A percentile compares a stretch with the other conserved stretches of the same genome.
phyloP scores from a whole-genome alignment of 495 filamentous ascomycete genomes.

The Recurvomyces mirabilis region DNA sequence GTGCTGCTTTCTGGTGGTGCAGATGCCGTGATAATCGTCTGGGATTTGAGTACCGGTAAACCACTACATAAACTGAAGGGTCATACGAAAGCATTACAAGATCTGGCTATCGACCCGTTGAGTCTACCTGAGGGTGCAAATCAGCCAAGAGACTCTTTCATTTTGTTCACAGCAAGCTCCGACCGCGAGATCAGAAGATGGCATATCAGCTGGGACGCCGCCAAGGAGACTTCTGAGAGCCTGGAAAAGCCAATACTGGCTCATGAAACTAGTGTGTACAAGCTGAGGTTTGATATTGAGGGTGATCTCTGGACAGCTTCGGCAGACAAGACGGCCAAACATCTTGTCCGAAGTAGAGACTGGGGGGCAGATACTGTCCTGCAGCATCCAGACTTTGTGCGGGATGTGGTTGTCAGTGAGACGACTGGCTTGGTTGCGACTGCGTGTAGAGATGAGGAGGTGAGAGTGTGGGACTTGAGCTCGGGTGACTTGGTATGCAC shows the following conservation, averaged over 20 bases:
- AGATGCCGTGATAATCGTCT: slow-evolving; percentile 76
- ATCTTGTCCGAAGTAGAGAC: slow-evolving; percentile 50
- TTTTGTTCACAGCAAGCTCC: slow-evolving; percentile 67
- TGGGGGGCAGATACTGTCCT: slow-evolving; percentile 63
- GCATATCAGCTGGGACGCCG: slow-evolving; percentile 34
- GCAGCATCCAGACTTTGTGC: slow-evolving; percentile 77
- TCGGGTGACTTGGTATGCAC: slow-evolving; percentile 65
- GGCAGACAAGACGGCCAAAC: slow-evolving; percentile 72
- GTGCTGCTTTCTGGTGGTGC: slow-evolving; percentile 74
- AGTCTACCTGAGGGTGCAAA: slow-evolving; percentile 17
- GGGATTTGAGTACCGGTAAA: slow-evolving; percentile 56
- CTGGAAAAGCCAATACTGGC: slow-evolving; percentile 50
- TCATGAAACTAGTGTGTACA: slow-evolving; percentile 86
- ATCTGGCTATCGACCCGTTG: slow-evolving; percentile 60
- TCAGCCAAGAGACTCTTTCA: slow-evolving; percentile 31
- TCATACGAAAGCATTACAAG: slow-evolving; percentile 66
- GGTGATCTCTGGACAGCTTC: slow-evolving; percentile 86
- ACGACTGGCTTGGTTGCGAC: slow-evolving; percentile 75
- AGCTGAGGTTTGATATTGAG: slow-evolving; percentile 50
- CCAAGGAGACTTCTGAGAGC: slow-evolving; percentile 17
- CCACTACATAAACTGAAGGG: slow-evolving; percentile 64
- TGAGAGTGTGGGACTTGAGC: slow-evolving; percentile 76
- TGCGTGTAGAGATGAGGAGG: slow-evolving; percentile 79
- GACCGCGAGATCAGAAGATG: slow-evolving; percentile 75
- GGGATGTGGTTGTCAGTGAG: slow-evolving; percentile 62